Base-by-base conservation (phyloP, 129 eudicot species). In the Arctium lappa region DNA sequence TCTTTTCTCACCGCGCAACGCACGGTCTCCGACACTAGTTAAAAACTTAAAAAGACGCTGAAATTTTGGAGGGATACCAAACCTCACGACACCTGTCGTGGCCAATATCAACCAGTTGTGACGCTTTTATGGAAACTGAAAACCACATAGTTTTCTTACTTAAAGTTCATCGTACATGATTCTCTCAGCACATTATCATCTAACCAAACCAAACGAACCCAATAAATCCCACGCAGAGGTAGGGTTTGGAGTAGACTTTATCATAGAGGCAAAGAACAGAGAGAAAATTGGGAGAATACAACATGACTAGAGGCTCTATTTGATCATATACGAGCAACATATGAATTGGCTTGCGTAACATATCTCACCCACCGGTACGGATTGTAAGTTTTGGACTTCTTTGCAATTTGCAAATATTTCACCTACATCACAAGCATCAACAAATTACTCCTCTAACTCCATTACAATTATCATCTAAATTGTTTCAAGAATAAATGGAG, bases 281-380 rank as follows among this genome's bases (percentile, higher is more conserved):
- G 63, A 53, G 62, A 62, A 82, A 65, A 73, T 72, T 16, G 0
- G 18, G 36, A 80, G 36, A 37, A 34, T 56, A 80, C 78, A 74
- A 40, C 33, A 33, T 46, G 72, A 5, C 8, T 39, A 32, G 7
- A 77, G 10, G 63, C n/a, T 69, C 39, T 38, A 16, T 42, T 4
- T 73, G 22, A 69, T 92, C 93, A 94, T 89, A 89, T 87, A 80
- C 98, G 98, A 69, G 98, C 98, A 74, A 94, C 97, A 60, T 94
- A 94, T 18, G 98, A 94, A 85, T 94, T 94, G n/a, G 98, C 94
- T 75, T 94, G 98, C 32, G 98, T 94, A 33, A 94, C 97, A 65
- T 94, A 94, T 88, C 97, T 91, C 80, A 94, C 97, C 98, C 97
- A 94, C 62, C 97, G 89, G 78, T 94, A 94, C 0, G 97, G 98